Base-by-base conservation (phyloP, 2,329 filamentous ascomycete genomes). In the Sporothrix brunneoviolacea region DNA sequence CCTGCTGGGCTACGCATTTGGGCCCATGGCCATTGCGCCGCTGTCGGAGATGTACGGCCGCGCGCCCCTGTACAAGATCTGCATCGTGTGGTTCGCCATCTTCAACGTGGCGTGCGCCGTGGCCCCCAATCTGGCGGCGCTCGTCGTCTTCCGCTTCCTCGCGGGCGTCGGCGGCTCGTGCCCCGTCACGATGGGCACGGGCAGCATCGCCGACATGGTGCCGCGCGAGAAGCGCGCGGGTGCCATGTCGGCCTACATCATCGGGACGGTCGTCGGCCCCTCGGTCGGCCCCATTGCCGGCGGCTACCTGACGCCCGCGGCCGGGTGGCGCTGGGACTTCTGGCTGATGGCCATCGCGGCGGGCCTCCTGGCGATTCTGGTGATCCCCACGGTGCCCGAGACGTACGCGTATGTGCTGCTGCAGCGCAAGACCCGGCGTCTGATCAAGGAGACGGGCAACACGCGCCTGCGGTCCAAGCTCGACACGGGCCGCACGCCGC, bases 131-230 rank as follows among this genome's bases (percentile, higher is more conserved):
- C 60, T 78, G 8, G 65, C 62, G 9, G 64, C 73, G 46, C 67
- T 84, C 32, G 73, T 82, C 50, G 70, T 67, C 3, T 82, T 84
- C 57, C 71, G 83, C 0, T 86, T 86, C 65, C 82, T 83, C 50
- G 72, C 75, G 2, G 82, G 77, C 0, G 74, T 84, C 51, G 84
- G 83, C 55, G 76, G 77, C 8, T 77, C 76, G 0, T 82, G 83
- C 0, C 82, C 83, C 0, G 75, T 88, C 0, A 86, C 82, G 0
- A 85, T 85, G 56, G 85, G 82, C 0, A 83, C 82, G 1, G 83
- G 82, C 21, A 78, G 78, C 2, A 80, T 87, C 32, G 77, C 80
- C 15, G 84, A 88, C 60, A 70, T 86, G 64, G 73, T 85, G 19
- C 32, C 44, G 0, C 72, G 73, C 38, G 75, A 81, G 59, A 71